Evolutionary conservation across 2,329 filamentous ascomycete genomes (phyloP).

Genomic region (Ophidiomyces ophidiicola): DNA sequence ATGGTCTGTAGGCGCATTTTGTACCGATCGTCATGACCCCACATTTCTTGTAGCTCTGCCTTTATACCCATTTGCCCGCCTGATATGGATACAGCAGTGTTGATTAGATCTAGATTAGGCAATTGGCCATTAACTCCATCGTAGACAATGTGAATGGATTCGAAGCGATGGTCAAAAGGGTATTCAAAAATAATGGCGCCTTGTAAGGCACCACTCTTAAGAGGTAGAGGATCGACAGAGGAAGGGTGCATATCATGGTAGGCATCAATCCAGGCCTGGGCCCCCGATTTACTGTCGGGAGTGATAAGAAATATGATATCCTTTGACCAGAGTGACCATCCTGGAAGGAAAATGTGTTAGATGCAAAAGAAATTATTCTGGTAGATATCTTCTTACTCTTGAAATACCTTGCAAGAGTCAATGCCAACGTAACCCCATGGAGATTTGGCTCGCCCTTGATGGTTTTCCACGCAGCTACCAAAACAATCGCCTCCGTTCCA

Average conservation of each 20-base stretch:
- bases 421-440: conserved; percentile 72
- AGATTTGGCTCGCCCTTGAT: conserved; percentile 66
- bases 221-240: conserved; percentile 60
- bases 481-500: conserved; percentile 89
- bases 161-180: conserved; percentile 69
- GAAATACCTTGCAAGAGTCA: conserved; percentile 88
- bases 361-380: neutral
- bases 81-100: conserved; percentile 79
- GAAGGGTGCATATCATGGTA: conserved; percentile 80
- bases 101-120: conserved; percentile 90
- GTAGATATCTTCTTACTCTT: conserved; percentile 48
- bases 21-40: conserved; percentile 63
- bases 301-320: conserved; percentile 90
- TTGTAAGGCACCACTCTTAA: conserved; percentile 89
- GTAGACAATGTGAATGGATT: conserved; percentile 81
- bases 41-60: conserved; percentile 75
- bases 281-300: conserved; percentile 76
- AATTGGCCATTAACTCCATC: conserved; percentile 93
- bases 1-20: conserved; percentile 73
- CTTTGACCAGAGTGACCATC: conserved; percentile 97
- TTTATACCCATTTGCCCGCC: conserved; percentile 84
- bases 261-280: conserved; percentile 93
- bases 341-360: conserved; percentile 26
- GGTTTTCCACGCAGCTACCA: conserved; percentile 81
- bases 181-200: conserved; percentile 91